A percentile compares a stretch with the other conserved stretches of the same genome.
These are phyloP conservation scores for Ormosia emarginata DNA, from an alignment of 306 rosid species.

Conservation along the genomic window DNA sequence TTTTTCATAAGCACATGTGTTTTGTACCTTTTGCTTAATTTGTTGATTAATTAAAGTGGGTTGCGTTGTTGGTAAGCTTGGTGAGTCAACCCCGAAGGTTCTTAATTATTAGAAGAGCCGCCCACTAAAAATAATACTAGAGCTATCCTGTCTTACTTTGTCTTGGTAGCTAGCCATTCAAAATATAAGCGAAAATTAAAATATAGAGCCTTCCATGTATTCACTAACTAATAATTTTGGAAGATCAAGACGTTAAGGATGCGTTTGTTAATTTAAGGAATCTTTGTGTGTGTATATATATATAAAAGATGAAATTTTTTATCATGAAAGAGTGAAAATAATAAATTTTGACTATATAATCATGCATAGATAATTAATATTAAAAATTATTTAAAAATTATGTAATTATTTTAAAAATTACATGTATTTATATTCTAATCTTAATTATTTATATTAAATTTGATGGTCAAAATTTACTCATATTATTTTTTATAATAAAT, in stretches of 20 bases:
- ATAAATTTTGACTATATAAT: too few species aligned
- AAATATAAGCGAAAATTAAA: not conserved
- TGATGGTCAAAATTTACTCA: too few species aligned
- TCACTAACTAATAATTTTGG: not conserved
- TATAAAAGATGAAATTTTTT: too few species aligned
- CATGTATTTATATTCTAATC: too few species aligned
- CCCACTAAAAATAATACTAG: constrained; percentile 16
- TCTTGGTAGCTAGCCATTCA: not conserved
- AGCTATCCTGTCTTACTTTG: not conserved
- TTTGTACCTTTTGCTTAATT: not conserved
- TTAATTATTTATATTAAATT: too few species aligned
- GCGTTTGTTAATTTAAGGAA: not conserved
- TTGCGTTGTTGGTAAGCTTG: constrained; percentile 17
- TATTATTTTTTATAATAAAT: too few species aligned
- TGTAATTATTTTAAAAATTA: too few species aligned
- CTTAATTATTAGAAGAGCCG: constrained; percentile 19
- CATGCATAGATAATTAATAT: too few species aligned
- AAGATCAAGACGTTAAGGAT: not conserved
- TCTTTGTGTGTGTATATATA: not conserved
- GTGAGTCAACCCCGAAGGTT: constrained; percentile 19
- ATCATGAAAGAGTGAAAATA: too few species aligned
- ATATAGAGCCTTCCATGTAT: not conserved
- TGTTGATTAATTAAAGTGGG: constrained; percentile 7
- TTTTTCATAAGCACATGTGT: constrained; percentile 15
- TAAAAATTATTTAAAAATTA: too few species aligned